phyloP scores from a whole-genome alignment of 306 rosid genomes.

The Arachis hypogaea region DNA sequence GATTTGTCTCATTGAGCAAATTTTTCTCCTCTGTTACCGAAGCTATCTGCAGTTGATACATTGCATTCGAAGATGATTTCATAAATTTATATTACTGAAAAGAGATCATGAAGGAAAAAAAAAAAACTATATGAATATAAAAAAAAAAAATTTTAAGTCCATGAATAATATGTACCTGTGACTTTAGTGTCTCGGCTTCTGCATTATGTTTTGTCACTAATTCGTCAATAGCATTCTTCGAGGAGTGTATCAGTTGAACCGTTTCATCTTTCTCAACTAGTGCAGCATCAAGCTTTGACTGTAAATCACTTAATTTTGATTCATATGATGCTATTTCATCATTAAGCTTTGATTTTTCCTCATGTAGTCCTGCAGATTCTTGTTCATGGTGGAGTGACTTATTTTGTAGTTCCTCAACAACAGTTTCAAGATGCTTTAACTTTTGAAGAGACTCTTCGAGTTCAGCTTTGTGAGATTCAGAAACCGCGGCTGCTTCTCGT shows the following conservation, averaged over 20 bases:
- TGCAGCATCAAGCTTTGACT: slow-evolving; percentile 53
- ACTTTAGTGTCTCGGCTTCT: slow-evolving; percentile 70
- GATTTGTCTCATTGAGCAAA: slow-evolving; percentile 71
- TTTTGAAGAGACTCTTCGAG: slow-evolving; percentile 67
- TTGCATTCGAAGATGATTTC: slow-evolving; percentile 22
- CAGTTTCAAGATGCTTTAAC: slow-evolving; percentile 63
- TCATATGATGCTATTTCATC: slow-evolving; percentile 59
- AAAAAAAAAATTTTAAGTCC: background rate
- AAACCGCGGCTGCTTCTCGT: slow-evolving; percentile 50
- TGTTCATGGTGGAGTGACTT: slow-evolving; percentile 62
- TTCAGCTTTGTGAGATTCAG: slow-evolving; percentile 54
- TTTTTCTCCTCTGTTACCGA: slow-evolving; percentile 76
- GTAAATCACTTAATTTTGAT: slow-evolving; percentile 61
- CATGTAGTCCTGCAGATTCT: slow-evolving; percentile 57
- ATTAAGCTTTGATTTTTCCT: slow-evolving; percentile 64
- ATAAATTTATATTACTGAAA: slow-evolving; percentile 3
- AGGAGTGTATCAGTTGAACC: slow-evolving; percentile 50
- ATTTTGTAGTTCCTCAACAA: slow-evolving; percentile 65
- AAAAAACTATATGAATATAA: slow-evolving; percentile 2
- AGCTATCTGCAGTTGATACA: slow-evolving; percentile 64
- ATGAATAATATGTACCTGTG: slow-evolving; percentile 61
- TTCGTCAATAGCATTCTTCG: slow-evolving; percentile 59
- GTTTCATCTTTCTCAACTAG: slow-evolving; percentile 65
- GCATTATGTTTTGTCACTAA: slow-evolving; percentile 57
- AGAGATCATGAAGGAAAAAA: slow-evolving; percentile 15